Percentiles rank a stretch among this genome's conserved stretches.
Evolutionary conservation across 2,329 filamentous ascomycete species (phyloP).

Genomic region (Grosmannia clavigera): DNA sequence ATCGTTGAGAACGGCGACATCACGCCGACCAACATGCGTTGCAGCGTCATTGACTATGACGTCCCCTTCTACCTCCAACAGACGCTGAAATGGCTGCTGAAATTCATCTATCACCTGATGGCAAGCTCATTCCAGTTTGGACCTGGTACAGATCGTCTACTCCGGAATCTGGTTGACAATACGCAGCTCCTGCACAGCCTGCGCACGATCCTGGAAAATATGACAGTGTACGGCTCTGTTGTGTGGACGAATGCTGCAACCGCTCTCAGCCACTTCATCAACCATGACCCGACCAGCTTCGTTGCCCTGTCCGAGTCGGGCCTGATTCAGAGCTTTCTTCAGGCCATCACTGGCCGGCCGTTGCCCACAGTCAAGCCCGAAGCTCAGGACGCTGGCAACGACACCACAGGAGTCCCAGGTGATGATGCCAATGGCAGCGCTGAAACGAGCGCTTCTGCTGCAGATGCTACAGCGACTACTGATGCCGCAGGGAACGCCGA

Average conservation of each 20-base stretch:
- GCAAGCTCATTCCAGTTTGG: slow-evolving; percentile 55
- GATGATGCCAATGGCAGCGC: no score
- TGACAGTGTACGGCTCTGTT: slow-evolving; percentile 70
- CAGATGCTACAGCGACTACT: background rate
- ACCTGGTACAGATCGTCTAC: slow-evolving; percentile 65
- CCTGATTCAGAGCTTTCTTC: slow-evolving; percentile 73
- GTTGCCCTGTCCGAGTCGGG: slow-evolving; percentile 90
- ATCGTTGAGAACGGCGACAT: slow-evolving; percentile 57
- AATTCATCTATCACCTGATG: slow-evolving; percentile 95
- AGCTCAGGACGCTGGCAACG: background rate
- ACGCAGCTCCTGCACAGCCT: slow-evolving; percentile 70
- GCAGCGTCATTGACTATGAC: slow-evolving; percentile 79
- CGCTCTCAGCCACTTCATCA: slow-evolving; percentile 90
- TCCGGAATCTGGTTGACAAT: slow-evolving; percentile 91
- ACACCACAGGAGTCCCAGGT: background rate
- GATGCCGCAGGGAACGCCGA: background rate
- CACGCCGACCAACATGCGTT: slow-evolving; percentile 57
- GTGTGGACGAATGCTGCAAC: slow-evolving; percentile 93
- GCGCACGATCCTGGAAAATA: slow-evolving; percentile 69
- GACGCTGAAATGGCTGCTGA: slow-evolving; percentile 84
- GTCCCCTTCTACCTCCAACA: slow-evolving; percentile 91
- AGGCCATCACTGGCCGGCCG: slow-evolving; percentile 55
- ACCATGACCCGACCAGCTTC: slow-evolving; percentile 97
- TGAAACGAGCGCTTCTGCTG: background rate
- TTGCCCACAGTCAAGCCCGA: slow-evolving; percentile 17